Evolutionary conservation across 208 protist genomes (phyloP).

Genomic region (Leishmania tarentolae): DNA sequence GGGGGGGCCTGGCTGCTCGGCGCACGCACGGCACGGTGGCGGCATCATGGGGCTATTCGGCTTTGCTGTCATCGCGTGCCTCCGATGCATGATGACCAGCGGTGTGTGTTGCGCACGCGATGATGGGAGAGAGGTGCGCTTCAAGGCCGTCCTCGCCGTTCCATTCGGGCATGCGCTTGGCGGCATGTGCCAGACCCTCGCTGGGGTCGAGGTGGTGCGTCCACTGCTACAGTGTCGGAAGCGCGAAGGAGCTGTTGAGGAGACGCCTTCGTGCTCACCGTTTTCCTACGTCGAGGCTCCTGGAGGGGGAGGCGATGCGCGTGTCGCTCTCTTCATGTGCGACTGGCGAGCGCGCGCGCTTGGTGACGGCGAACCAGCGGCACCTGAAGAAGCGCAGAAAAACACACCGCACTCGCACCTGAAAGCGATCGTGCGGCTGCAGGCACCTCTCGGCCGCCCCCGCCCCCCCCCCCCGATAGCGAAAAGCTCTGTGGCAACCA

Average conservation of each 20-base stretch:
- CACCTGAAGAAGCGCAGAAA: background rate
- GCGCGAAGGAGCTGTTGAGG: slow-evolving; percentile 35
- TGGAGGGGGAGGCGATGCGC: no score
- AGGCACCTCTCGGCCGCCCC: no score
- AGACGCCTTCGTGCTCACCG: no score
- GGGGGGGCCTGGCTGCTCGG: slow-evolving; percentile 8
- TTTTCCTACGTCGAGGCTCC: no score
- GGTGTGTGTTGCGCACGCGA: slow-evolving; percentile 29
- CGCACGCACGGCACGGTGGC: slow-evolving; percentile 5
- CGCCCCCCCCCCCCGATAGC: no score
- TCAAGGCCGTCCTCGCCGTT: slow-evolving; percentile 39
- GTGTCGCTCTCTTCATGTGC: no score
- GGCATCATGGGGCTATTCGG: slow-evolving; percentile 21
- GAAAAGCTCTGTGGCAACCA: no score
- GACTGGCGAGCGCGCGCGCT: background rate
- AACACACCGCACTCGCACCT: background rate
- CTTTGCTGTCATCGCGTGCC: slow-evolving; percentile 1
- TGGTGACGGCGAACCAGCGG: background rate
- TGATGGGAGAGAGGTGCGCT: slow-evolving; percentile 22
- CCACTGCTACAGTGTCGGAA: slow-evolving; percentile 17
- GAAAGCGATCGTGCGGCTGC: background rate
- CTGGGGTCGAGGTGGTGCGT: slow-evolving; percentile 21
- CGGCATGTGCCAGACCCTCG: slow-evolving; percentile 26
- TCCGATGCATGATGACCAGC: slow-evolving; percentile 15
- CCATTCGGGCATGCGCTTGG: slow-evolving; percentile 34